Evolutionary conservation across 129 eudicot species (phyloP).

Genomic region (Helianthus annuus): HanXRQr2.0-SUNRISE NC_035446.2:158825503-158826002

Average conservation of each 20-base stretch:
- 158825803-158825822: neutral
- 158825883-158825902: constrained; percentile 82
- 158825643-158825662: constrained; percentile 64
- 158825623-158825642: constrained; percentile 95
- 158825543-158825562: constrained; percentile 91
- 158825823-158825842: constrained; percentile 12
- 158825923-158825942: constrained; percentile 76
- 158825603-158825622: constrained; percentile 71
- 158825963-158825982: constrained; percentile 97
- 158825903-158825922: constrained; percentile 83
- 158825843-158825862: constrained; percentile 64
- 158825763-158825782: neutral
- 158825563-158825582: constrained; percentile 98
- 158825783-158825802: neutral
- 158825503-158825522: constrained; percentile 88
- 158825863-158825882: constrained; percentile 95
- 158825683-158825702: constrained; percentile 4
- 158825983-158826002: constrained; percentile 90
- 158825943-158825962: constrained; percentile 89
- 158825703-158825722: neutral
- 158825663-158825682: constrained; percentile 2
- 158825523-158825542: constrained; percentile 82
- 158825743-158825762: neutral
- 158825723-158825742: neutral
- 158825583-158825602: constrained; percentile 96